Percentiles rank a stretch among this genome's conserved stretches.
Evolutionary conservation across 2,329 filamentous ascomycete genomes (phyloP).

Genomic region (Aspergillus sp.): DNA sequence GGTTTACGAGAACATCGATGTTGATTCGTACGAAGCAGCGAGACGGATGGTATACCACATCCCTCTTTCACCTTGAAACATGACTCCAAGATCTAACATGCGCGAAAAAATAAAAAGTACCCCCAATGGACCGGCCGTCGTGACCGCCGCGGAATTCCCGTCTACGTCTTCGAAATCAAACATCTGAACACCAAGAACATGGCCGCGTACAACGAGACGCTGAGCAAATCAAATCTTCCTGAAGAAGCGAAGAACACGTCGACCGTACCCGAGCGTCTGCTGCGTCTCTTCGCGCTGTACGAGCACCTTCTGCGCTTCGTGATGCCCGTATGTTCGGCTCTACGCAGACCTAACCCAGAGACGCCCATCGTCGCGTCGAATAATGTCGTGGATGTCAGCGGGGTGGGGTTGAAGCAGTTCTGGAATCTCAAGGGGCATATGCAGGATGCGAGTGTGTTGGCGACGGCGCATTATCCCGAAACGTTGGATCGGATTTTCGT

Average conservation of each 20-base stretch:
- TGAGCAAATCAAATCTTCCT: constrained; percentile 40
- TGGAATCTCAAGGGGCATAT: constrained; percentile 92
- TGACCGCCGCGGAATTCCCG: constrained; percentile 81
- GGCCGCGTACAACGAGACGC: constrained; percentile 57
- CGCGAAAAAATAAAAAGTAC: constrained; percentile 49
- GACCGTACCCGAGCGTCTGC: constrained; percentile 58
- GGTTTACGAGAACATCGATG: constrained; percentile 78
- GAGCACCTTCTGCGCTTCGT: constrained; percentile 85
- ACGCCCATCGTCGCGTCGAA: constrained; percentile 89
- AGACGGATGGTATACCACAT: constrained; percentile 53
- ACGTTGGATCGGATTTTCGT: constrained; percentile 76
- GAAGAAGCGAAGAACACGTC: constrained; percentile 52
- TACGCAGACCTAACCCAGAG: constrained; percentile 63
- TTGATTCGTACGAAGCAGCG: constrained; percentile 74
- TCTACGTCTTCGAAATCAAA: constrained; percentile 84
- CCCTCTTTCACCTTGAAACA: not conserved
- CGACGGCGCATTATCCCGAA: constrained; percentile 91
- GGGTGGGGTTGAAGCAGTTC: constrained; percentile 84
- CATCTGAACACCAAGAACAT: constrained; percentile 77
- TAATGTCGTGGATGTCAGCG: constrained; percentile 88
- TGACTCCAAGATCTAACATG: no score
- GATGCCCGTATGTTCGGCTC: constrained; percentile 72
- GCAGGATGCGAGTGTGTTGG: constrained; percentile 81
- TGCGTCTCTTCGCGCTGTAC: constrained; percentile 85
- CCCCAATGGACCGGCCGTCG: constrained; percentile 91